These are phyloP conservation scores for Alternaria sp. DNA, from an alignment of 2,329 filamentous ascomycete species.

Conservation along the genomic window DNA sequence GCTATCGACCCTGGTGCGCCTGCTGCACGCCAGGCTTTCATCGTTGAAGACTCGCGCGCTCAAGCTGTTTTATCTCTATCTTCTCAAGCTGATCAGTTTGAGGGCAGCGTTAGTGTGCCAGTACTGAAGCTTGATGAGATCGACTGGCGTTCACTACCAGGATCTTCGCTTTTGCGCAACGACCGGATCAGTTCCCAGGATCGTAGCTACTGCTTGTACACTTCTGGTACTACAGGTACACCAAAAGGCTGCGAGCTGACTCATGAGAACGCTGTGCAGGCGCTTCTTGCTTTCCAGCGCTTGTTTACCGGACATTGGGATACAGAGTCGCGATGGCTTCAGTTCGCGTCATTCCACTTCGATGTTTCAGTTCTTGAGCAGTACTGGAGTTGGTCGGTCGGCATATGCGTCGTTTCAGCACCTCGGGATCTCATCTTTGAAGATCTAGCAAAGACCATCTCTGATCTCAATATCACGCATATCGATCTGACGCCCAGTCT, in stretches of 20 bases:
- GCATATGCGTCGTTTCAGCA: slow-evolving; percentile 82
- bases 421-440: slow-evolving; percentile 85
- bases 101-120: slow-evolving; percentile 38
- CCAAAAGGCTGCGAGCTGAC: slow-evolving; percentile 90
- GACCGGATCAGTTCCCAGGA: slow-evolving; percentile 55
- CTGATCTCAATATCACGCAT: slow-evolving; percentile 77
- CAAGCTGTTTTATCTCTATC: slow-evolving; percentile 67
- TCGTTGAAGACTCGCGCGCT: slow-evolving; percentile 74
- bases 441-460: slow-evolving; percentile 77
- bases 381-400: slow-evolving; percentile 94
- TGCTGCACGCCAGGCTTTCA: slow-evolving; percentile 75
- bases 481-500: slow-evolving; percentile 91
- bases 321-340: slow-evolving; percentile 77
- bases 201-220: slow-evolving; percentile 84
- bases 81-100: slow-evolving; percentile 51
- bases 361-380: slow-evolving; percentile 93
- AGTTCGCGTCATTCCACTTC: slow-evolving; percentile 94
- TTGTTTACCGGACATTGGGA: slow-evolving; percentile 81
- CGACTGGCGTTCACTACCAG: slow-evolving; percentile 43
- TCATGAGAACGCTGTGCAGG: slow-evolving; percentile 87
- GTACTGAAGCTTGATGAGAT: slow-evolving; percentile 57
- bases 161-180: slow-evolving; percentile 37
- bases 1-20: slow-evolving; percentile 80
- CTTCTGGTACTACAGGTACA: slow-evolving; percentile 83
- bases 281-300: slow-evolving; percentile 83